A percentile compares a stretch with the other conserved stretches of the same genome.
These are phyloP conservation scores for Reutealis trisperma DNA, from an alignment of 345 rosid species.

Conservation along the genomic window DNA sequence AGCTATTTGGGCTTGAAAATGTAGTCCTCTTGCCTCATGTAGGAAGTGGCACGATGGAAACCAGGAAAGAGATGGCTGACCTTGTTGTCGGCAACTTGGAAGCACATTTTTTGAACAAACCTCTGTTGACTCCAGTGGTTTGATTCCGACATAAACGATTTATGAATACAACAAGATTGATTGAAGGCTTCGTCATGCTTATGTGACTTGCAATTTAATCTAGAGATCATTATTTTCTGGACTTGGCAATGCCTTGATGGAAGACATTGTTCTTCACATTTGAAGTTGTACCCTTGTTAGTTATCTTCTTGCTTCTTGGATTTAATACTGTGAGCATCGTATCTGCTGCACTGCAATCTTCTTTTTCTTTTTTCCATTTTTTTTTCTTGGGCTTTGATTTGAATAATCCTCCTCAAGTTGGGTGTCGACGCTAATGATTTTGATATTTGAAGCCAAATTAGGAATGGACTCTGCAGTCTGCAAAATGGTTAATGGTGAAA, in stretches of 20 bases:
- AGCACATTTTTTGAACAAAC: conserved; percentile 26
- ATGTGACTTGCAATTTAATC: neutral
- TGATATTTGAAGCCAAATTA: too few relatives aligned
- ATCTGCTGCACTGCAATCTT: neutral
- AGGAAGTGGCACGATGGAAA: conserved; percentile 44
- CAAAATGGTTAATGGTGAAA: too few relatives aligned
- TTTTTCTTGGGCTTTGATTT: too few relatives aligned
- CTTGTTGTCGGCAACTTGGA: conserved; percentile 32
- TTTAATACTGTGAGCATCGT: too few relatives aligned
- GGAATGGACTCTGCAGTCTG: too few relatives aligned
- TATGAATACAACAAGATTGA: neutral
- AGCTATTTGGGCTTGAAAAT: conserved; percentile 46
- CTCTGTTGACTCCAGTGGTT: conserved; percentile 28
- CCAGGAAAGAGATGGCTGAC: conserved; percentile 29
- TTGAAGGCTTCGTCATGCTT: neutral
- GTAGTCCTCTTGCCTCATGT: conserved; percentile 62
- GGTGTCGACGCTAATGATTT: too few relatives aligned
- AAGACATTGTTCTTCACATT: neutral
- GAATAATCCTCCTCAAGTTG: too few relatives aligned
- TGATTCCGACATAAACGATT: conserved; percentile 9
- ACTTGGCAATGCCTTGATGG: neutral
- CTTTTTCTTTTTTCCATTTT: neutral
- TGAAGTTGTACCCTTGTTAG: neutral
- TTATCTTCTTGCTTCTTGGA: neutral
- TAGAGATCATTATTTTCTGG: neutral